A percentile compares a stretch with the other conserved stretches of the same genome.
Conservation (phyloP, 768 basidiomycete species). For the Daedaleopsis sinensis region DNA sequence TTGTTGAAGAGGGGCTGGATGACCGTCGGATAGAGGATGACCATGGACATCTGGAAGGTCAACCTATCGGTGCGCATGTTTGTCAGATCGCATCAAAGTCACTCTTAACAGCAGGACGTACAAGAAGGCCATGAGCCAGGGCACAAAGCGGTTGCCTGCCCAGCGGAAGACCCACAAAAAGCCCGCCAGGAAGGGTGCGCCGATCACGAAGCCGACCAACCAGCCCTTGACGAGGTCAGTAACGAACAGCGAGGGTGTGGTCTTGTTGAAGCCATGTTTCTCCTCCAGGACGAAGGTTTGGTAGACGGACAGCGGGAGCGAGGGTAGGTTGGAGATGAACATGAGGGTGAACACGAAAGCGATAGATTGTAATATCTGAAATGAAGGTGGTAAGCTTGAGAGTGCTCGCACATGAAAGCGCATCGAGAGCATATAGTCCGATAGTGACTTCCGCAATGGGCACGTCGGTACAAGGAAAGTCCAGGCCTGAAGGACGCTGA, state of each 20-base stretch:
- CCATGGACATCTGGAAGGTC: constrained; percentile 82
- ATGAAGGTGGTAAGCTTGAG: neutral
- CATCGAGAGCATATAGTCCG: no score
- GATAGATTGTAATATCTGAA: constrained; percentile 83
- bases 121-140: constrained; percentile 94
- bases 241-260: constrained; percentile 73
- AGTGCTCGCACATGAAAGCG: no score
- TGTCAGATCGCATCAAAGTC: neutral
- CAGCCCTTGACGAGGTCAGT: constrained; percentile 82
- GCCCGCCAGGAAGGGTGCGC: constrained; percentile 82
- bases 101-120: constrained; percentile 39
- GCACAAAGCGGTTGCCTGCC: constrained; percentile 92
- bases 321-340: constrained; percentile 65
- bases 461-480: no score
- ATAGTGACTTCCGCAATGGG: no score
- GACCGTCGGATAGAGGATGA: constrained; percentile 78
- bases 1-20: constrained; percentile 99
- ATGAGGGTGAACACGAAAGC: constrained; percentile 72
- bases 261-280: constrained; percentile 97
- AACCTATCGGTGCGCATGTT: constrained; percentile 48
- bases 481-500: no score
- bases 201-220: constrained; percentile 69
- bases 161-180: constrained; percentile 91
- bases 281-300: constrained; percentile 94
- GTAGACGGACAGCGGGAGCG: constrained; percentile 79